Evolutionary conservation across 352 stramenopile species (phyloP), one percentile per base, ranked within the genome.

Genomic region (Phytophthora agathidicida): DNA sequence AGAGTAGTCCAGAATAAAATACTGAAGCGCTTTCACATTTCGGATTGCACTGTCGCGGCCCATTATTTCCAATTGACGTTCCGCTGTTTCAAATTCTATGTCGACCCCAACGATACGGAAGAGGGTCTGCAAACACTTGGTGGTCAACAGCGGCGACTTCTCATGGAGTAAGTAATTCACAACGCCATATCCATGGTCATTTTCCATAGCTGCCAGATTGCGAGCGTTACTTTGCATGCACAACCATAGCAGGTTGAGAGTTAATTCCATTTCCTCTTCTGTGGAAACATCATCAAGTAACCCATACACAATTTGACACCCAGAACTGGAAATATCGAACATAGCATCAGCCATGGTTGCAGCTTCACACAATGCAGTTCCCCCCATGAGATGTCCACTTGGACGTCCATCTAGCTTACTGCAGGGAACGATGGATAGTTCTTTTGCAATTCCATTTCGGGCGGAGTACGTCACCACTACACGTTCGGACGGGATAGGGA

Each of bases 1-100:
- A 2, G 74, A 86, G 32, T 87, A 86, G 43, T 92, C 83, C 38
- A 92, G 52, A 23, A 90, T 71, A 48, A 89, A 90, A 31, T 92
- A 71, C 44, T 92, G 83, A 13, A 89, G 56, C 7, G 80, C 83
- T 30, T 85, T 66, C 10, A 90, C 60, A 55, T 88, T 89, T 7
- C 80, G 74, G 32, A 87, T 80, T 7, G 65, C 68, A 59, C 70
- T 79, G 20, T 88, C 72, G 31, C 68, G 46, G n/a, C 17, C 9
- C 19, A 23, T 30, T 28, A 13, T 35, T 43, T 48, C 43, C 14
- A 28, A 11, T 47, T 46, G 43, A 7, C n/a, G 16, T 27, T 42
- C 39, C 23, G 47, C 27, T 20, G 17, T 36, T 4, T 33, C 55
- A 11, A 56, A 22, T 19, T 76, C 56, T 36, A 80, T 68, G 14